These are phyloP conservation scores for Tylopilus felleus DNA, from an alignment of 768 basidiomycete species.

Conservation along the genomic window DNA sequence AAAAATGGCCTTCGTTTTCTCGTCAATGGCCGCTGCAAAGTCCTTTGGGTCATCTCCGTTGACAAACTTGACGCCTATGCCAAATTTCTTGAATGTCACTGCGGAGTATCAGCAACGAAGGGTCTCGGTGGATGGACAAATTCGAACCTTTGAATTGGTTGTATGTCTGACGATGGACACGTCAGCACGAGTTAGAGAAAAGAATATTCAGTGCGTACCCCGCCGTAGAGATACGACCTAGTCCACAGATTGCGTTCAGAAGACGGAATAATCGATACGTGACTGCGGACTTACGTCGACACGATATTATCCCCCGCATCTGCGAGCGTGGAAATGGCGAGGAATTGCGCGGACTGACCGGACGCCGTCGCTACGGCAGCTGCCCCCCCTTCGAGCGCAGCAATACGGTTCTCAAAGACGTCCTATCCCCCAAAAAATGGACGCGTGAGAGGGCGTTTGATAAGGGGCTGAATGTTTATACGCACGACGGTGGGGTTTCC, in stretches of 20 bases:
- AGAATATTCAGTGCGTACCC: slow-evolving; percentile 36
- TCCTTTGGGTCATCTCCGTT: slow-evolving; percentile 41
- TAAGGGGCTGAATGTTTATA: background rate
- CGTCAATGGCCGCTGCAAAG: slow-evolving; percentile 54
- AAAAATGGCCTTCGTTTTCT: slow-evolving; percentile 55
- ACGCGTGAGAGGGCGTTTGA: background rate
- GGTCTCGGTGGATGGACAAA: background rate
- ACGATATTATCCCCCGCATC: slow-evolving; percentile 63
- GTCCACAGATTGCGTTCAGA: background rate
- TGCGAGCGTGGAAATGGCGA: slow-evolving; percentile 53
- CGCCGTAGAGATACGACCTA: slow-evolving; percentile 57
- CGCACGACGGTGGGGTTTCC: slow-evolving; percentile 55
- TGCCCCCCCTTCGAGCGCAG: slow-evolving; percentile 59
- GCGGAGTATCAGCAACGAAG: background rate
- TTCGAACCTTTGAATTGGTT: slow-evolving; percentile 58
- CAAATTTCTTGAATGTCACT: slow-evolving; percentile 56
- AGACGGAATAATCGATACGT: background rate
- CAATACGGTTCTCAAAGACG: slow-evolving; percentile 62
- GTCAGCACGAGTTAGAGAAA: background rate
- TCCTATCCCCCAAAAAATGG: slow-evolving; percentile 34
- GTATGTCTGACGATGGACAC: slow-evolving; percentile 42
- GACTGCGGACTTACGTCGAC: slow-evolving; percentile 39
- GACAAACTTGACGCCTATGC: slow-evolving; percentile 55
- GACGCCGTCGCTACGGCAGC: slow-evolving; percentile 57
- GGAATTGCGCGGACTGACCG: slow-evolving; percentile 62